Percentiles rank a stretch among this genome's conserved stretches.
These are phyloP conservation scores for Sclerotinia sclerotiorum DNA, from an alignment of 2,329 filamentous ascomycete genomes.

Conservation along the genomic window DNA sequence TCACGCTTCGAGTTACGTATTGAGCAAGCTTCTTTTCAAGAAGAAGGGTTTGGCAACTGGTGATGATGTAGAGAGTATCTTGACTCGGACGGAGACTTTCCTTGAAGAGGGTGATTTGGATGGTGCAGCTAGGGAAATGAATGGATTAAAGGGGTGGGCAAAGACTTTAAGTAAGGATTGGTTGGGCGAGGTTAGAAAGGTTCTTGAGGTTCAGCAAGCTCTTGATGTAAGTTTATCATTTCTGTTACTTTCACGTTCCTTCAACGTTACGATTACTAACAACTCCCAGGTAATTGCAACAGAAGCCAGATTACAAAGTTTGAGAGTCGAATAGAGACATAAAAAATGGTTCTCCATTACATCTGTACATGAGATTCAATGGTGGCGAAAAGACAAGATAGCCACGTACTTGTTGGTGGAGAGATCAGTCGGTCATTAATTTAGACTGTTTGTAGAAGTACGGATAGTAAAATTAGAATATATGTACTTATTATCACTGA, in stretches of 20 bases:
- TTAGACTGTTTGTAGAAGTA: constrained; percentile 21
- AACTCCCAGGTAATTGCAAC: constrained; percentile 73
- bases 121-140: constrained; percentile 91
- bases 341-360: constrained; percentile 25
- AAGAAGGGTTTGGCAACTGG: constrained; percentile 83
- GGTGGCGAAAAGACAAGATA: neutral
- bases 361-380: constrained; percentile 32
- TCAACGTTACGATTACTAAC: constrained; percentile 26
- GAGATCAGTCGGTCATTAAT: neutral
- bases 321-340: constrained; percentile 69
- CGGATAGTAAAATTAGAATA: constrained; percentile 20
- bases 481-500: constrained; percentile 6
- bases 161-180: constrained; percentile 94
- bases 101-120: constrained; percentile 94
- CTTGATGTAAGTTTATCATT: constrained; percentile 72
- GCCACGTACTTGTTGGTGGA: neutral
- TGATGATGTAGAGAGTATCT: constrained; percentile 88
- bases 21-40: constrained; percentile 95
- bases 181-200: constrained; percentile 85
- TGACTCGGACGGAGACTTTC: constrained; percentile 83
- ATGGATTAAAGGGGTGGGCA: constrained; percentile 87
- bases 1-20: constrained; percentile 83
- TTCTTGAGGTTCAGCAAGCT: constrained; percentile 93
- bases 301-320: constrained; percentile 83
- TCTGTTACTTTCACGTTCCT: neutral